These are phyloP conservation scores for Fusarium floridanum DNA, from an alignment of 2,329 filamentous ascomycete species.

Conservation along the genomic window DNA sequence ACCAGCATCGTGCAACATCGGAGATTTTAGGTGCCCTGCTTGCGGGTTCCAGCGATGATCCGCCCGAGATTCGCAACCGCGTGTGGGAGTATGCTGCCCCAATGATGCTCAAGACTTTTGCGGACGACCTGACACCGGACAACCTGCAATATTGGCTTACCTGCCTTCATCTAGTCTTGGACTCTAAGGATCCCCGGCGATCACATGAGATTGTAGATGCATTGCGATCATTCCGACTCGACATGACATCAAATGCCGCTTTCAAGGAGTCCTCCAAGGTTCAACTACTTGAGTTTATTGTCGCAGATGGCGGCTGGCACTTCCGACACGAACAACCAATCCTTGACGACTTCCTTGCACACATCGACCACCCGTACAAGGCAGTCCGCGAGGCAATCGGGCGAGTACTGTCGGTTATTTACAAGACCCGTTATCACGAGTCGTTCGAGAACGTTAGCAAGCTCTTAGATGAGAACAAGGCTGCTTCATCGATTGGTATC, in stretches of 20 bases:
- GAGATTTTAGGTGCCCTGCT: conserved; percentile 93
- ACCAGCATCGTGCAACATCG: conserved; percentile 94
- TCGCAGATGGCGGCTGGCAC: conserved; percentile 94
- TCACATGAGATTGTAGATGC: conserved; percentile 87
- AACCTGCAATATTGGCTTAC: conserved; percentile 96
- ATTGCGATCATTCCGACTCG: conserved; percentile 86
- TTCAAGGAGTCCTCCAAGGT: conserved; percentile 99
- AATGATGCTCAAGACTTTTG: conserved; percentile 85
- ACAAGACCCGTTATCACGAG: conserved; percentile 93
- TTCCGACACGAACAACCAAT: conserved; percentile 93
- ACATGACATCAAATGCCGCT: conserved; percentile 94
- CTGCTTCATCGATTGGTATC: conserved; percentile 83
- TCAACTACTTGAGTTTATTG: conserved; percentile 86
- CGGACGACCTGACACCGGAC: conserved; percentile 93
- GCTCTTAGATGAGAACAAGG: conserved; percentile 83
- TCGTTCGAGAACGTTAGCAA: conserved; percentile 84
- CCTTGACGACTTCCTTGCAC: conserved; percentile 86
- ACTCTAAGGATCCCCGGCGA: conserved; percentile 89
- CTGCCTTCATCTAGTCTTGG: conserved; percentile 89
- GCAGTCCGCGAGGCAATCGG: conserved; percentile 96
- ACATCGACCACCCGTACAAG: conserved; percentile 98
- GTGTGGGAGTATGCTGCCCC: conserved; percentile 94
- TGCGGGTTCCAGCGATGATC: conserved; percentile 83
- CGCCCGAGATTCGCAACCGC: conserved; percentile 77
- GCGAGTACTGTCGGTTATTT: conserved; percentile 87